These are phyloP conservation scores for Cadophora gregata DNA, from an alignment of 2,329 filamentous ascomycete species.

Conservation along the genomic window DNA sequence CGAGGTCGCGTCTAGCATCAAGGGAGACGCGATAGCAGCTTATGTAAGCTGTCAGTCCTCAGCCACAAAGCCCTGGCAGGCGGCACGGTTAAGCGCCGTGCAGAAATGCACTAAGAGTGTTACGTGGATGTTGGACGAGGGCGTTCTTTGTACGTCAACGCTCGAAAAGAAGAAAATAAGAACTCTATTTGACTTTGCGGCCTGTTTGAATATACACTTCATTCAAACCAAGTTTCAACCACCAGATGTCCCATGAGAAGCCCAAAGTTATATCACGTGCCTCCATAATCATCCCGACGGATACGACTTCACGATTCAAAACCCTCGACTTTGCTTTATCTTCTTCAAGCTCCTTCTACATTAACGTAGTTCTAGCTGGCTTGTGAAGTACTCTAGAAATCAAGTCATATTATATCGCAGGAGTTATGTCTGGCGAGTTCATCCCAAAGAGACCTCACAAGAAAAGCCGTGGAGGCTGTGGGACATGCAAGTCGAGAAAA, in stretches of 20 bases:
- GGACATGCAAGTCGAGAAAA: constrained; percentile 41
- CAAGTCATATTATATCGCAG: not conserved
- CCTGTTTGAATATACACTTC: not conserved
- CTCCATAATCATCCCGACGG: not conserved
- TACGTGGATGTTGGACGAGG: not conserved
- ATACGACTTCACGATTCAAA: not conserved
- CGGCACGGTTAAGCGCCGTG: not conserved
- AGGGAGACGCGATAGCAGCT: constrained; percentile 3
- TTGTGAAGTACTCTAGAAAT: not conserved
- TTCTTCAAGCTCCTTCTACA: not conserved
- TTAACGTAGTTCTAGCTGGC: too few species aligned
- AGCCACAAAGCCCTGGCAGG: not conserved
- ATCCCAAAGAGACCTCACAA: constrained; percentile 42
- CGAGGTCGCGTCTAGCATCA: not conserved
- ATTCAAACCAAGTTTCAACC: not conserved
- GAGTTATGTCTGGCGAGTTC: constrained; percentile 36
- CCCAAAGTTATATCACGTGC: not conserved
- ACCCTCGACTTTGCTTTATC: not conserved
- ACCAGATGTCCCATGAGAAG: not conserved
- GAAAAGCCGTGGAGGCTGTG: constrained; percentile 42
- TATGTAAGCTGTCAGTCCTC: not conserved
- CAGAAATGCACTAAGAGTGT: not conserved
- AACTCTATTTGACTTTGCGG: not conserved
- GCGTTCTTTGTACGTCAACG: not conserved
- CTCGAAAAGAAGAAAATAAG: not conserved